Evolutionary conservation across 306 rosid genomes (phyloP).

Genomic region (Begonia loranthoides): DNA sequence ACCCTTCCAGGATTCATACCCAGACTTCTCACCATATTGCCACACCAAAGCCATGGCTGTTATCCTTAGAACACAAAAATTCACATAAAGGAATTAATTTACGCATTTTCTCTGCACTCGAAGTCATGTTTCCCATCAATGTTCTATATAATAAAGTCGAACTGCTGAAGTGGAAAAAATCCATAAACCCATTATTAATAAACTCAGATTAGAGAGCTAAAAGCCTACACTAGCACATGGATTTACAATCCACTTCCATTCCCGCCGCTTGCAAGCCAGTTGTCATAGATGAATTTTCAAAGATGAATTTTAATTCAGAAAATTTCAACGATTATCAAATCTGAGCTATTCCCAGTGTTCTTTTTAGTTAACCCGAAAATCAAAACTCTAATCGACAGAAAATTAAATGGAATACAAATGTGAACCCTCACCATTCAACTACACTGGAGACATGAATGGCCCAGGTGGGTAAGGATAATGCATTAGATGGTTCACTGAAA

Average conservation of each 20-base stretch:
- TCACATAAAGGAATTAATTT: background rate
- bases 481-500: slow-evolving; percentile 68
- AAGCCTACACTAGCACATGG: background rate
- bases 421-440: slow-evolving; percentile 46
- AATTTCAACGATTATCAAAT: too few relatives aligned
- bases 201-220: background rate
- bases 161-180: background rate
- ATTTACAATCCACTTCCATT: too few relatives aligned
- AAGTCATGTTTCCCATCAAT: background rate
- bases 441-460: slow-evolving; percentile 90
- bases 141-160: background rate
- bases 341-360: too few relatives aligned
- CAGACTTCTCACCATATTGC: slow-evolving; percentile 77
- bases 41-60: slow-evolving; percentile 94
- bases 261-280: too few relatives aligned
- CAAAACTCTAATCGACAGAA: background rate
- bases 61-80: slow-evolving; percentile 35
- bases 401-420: background rate
- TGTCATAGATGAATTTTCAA: too few relatives aligned
- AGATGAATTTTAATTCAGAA: too few relatives aligned
- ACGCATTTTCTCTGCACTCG: background rate
- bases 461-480: slow-evolving; percentile 95
- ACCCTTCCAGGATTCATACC: slow-evolving; percentile 76
- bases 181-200: background rate
- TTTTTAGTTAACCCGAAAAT: too few relatives aligned